Evolutionary conservation across 495 filamentous ascomycete genomes (phyloP).

Genomic region (Annulohypoxylon maeteangense): DNA sequence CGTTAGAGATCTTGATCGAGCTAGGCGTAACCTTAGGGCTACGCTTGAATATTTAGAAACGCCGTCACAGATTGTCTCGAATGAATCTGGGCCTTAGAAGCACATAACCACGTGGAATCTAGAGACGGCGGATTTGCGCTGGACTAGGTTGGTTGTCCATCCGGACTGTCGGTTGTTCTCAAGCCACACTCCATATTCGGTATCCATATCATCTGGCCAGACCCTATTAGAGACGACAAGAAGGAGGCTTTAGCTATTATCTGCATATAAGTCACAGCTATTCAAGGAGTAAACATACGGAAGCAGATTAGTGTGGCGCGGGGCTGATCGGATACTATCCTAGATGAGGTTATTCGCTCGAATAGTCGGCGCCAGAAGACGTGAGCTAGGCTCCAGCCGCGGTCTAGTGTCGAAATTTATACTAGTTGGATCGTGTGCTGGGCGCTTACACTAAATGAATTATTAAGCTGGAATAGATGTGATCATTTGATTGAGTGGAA

Average conservation of each 20-base stretch:
- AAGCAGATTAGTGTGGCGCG: slow-evolving; percentile 6
- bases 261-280: background rate
- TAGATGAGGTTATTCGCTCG: slow-evolving; percentile 8
- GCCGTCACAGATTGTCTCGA: background rate
- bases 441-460: slow-evolving; percentile 1
- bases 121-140: background rate
- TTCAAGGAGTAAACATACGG: background rate
- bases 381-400: slow-evolving; percentile 8
- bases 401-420: background rate
- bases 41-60: background rate
- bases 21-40: background rate
- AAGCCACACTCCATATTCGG: background rate
- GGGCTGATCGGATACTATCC: slow-evolving; percentile 4
- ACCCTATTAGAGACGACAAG: background rate
- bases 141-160: background rate
- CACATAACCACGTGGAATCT: background rate
- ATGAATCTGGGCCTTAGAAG: background rate
- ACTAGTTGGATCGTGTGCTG: background rate
- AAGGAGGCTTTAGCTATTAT: background rate
- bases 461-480: too few relatives aligned
- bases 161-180: background rate
- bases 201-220: slow-evolving; percentile 5
- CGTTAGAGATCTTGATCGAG: background rate
- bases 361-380: slow-evolving; percentile 6
- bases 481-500: too few relatives aligned